A percentile compares a stretch with the other conserved stretches of the same genome.
phyloP scores from a whole-genome alignment of 2,329 filamentous ascomycete species.

The Nannizziopsis barbatae region DNA sequence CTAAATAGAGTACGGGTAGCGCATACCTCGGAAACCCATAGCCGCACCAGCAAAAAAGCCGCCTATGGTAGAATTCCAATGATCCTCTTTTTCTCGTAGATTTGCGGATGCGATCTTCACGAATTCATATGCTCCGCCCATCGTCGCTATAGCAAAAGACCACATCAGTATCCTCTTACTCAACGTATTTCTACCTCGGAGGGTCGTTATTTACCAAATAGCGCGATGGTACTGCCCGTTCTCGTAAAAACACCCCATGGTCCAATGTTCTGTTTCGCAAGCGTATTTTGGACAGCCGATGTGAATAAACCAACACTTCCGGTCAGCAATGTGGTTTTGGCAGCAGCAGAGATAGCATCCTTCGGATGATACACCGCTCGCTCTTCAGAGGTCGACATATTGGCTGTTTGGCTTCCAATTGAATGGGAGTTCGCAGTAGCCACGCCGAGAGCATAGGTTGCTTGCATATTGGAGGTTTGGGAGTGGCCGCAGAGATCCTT shows the following conservation, averaged over 20 bases:
- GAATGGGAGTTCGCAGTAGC: neutral
- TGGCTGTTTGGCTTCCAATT: neutral
- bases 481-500: neutral
- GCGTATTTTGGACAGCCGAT: slow-evolving; percentile 74
- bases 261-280: slow-evolving; percentile 71
- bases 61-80: slow-evolving; percentile 60
- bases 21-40: slow-evolving; percentile 59
- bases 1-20: neutral
- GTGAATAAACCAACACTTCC: slow-evolving; percentile 58
- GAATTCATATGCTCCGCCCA: slow-evolving; percentile 69
- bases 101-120: slow-evolving; percentile 66
- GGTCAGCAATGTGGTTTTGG: slow-evolving; percentile 54
- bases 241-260: slow-evolving; percentile 68
- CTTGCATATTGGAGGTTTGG: neutral
- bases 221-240: slow-evolving; percentile 61
- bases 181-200: neutral
- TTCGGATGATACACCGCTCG: slow-evolving; percentile 54
- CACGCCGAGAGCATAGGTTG: slow-evolving; percentile 1
- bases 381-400: slow-evolving; percentile 40
- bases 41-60: slow-evolving; percentile 66
- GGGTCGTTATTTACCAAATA: slow-evolving; percentile 44
- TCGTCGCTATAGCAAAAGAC: slow-evolving; percentile 45
- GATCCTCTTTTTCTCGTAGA: slow-evolving; percentile 72
- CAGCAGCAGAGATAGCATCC: slow-evolving; percentile 59
- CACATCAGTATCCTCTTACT: slow-evolving; percentile 9